Percentiles rank a stretch among this genome's conserved stretches.
Evolutionary conservation across 2,329 filamentous ascomycete species (phyloP).

Genomic region (Elsinoe necatrix): DNA sequence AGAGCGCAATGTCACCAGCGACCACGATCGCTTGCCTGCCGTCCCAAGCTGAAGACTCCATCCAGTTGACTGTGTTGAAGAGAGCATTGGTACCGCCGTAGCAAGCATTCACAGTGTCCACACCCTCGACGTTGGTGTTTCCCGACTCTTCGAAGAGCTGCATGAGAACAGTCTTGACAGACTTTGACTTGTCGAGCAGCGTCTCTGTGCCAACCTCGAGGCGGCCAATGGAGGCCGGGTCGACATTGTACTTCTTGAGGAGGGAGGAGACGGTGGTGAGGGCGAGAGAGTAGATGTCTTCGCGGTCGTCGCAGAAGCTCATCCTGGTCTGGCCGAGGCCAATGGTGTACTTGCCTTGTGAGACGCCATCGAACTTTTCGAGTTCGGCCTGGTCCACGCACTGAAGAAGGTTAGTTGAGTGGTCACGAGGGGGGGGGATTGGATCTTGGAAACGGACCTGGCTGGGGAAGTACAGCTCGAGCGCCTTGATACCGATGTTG

Average conservation of each 20-base stretch:
- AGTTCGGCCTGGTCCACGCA: conserved; percentile 47
- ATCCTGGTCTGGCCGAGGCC: conserved; percentile 48
- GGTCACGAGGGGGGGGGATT: neutral
- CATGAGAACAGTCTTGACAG: conserved; percentile 47
- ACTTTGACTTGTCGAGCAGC: conserved; percentile 48
- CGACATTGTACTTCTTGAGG: conserved; percentile 45
- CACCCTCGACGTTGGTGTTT: conserved; percentile 47
- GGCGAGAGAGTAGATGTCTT: conserved; percentile 49
- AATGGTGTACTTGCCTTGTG: conserved; percentile 46
- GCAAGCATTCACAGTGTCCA: conserved; percentile 47
- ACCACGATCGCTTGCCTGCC: conserved; percentile 46
- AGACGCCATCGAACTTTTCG: conserved; percentile 48
- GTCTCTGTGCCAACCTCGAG: conserved; percentile 48
- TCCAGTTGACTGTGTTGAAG: conserved; percentile 47
- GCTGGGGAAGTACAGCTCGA: conserved; percentile 48
- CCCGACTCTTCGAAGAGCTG: conserved; percentile 44
- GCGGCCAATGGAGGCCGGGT: conserved; percentile 43
- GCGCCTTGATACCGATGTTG: conserved; percentile 47
- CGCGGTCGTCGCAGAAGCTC: conserved; percentile 48
- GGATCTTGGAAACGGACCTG: conserved; percentile 34
- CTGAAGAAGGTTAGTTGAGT: conserved; percentile 26
- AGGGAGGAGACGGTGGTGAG: conserved; percentile 45
- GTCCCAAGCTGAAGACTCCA: conserved; percentile 47
- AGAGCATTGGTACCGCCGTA: conserved; percentile 48
- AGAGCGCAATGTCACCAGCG: conserved; percentile 46